phyloP scores from a whole-genome alignment of 2,329 filamentous ascomycete species.

The Mollisiaceae sp. region DNA sequence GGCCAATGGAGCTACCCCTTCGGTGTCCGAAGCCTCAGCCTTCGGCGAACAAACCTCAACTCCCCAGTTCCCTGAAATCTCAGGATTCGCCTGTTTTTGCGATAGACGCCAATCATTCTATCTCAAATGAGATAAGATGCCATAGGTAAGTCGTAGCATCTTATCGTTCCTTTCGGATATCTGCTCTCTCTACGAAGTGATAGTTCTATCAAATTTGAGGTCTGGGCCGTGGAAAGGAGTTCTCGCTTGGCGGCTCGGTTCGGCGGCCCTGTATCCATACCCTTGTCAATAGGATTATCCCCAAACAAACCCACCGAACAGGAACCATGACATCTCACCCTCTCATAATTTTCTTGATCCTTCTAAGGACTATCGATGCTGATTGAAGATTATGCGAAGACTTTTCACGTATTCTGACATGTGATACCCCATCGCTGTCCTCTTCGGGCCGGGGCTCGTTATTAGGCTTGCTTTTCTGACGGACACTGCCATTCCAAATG shows the following conservation, averaged over 20 bases:
- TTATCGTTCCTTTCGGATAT: not conserved
- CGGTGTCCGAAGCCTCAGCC: slow-evolving; percentile 1
- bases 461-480: not conserved
- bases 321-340: not conserved
- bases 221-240: slow-evolving; percentile 2
- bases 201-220: not conserved
- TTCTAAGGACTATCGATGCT: not conserved
- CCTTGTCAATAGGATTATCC: no score
- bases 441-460: not conserved
- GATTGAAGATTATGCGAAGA: not conserved
- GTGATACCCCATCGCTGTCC: not conserved
- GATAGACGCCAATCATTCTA: not conserved
- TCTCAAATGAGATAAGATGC: not conserved
- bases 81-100: not conserved
- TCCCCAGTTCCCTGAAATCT: not conserved
- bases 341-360: not conserved
- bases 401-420: slow-evolving; percentile 1
- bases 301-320: not conserved
- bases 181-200: not conserved
- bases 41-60: not conserved
- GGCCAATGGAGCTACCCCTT: not conserved
- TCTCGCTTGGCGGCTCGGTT: not conserved
- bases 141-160: not conserved
- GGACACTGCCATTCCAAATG: not conserved
- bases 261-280: not conserved